Conservation (phyloP, 148 eudicot species). For the Fagopyrum esculentum region DNA sequence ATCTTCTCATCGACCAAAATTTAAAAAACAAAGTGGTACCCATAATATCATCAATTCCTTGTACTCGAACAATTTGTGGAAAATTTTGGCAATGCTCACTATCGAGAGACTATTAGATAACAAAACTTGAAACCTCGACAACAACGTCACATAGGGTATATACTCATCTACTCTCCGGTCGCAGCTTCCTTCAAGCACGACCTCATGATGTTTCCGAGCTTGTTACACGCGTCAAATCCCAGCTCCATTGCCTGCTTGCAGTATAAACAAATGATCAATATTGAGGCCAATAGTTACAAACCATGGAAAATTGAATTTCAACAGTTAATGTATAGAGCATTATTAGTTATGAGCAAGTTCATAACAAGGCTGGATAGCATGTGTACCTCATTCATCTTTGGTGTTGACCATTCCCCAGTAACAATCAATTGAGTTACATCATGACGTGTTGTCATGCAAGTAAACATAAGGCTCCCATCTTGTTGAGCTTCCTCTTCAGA, state of each 20-base stretch:
- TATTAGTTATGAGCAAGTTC: not conserved
- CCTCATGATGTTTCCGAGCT: slow-evolving; percentile 81
- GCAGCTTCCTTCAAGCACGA: slow-evolving; percentile 73
- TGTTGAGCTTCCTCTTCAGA: slow-evolving; percentile 77
- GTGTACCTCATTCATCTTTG: slow-evolving; percentile 79
- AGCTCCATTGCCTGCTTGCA: slow-evolving; percentile 72
- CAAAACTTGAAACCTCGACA: no score
- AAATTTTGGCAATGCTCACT: no score
- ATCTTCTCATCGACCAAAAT: no score
- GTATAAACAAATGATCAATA: not conserved
- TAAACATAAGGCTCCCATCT: slow-evolving; percentile 81
- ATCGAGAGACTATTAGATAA: no score
- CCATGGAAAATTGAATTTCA: no score
- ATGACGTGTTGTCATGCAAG: slow-evolving; percentile 76
- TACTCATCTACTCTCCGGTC: slow-evolving; percentile 11
- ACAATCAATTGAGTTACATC: slow-evolving; percentile 84
- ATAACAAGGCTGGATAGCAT: no score
- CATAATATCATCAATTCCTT: no score
- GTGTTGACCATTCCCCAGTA: slow-evolving; percentile 89
- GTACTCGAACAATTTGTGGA: no score
- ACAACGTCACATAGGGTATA: not conserved
- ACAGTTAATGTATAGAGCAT: not conserved
- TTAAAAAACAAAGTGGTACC: no score
- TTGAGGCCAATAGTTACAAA: no score
- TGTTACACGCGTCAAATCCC: slow-evolving; percentile 74